Conservation (phyloP, 106 monocot species). For the Cymbidium sinense region DNA sequence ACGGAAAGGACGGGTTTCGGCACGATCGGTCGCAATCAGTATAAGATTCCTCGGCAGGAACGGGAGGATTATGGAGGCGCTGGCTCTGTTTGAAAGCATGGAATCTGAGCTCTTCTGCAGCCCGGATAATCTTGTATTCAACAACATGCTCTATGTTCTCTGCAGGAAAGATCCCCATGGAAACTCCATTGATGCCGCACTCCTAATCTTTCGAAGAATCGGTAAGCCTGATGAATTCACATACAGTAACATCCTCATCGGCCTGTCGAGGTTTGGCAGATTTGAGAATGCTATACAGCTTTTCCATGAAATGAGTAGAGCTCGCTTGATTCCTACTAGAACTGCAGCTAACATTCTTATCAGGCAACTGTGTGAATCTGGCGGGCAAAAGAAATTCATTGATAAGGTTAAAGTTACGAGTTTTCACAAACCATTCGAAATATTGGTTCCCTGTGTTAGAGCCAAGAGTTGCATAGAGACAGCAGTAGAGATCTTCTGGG, state of each 20-base stretch:
- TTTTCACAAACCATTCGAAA: conserved; percentile 28
- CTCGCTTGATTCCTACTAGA: conserved; percentile 28
- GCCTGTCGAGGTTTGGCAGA: conserved; percentile 27
- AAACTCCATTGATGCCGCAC: conserved; percentile 19
- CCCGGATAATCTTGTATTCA: conserved; percentile 35
- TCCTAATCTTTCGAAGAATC: conserved; percentile 21
- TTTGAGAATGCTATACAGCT: conserved; percentile 23
- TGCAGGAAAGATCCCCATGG: conserved; percentile 16
- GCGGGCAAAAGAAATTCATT: background rate
- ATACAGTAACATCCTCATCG: conserved; percentile 28
- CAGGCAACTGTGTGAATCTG: conserved; percentile 12
- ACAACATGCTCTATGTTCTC: conserved; percentile 36
- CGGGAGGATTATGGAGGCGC: conserved; percentile 27
- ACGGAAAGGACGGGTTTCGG: conserved; percentile 13
- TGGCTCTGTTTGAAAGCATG: conserved; percentile 26
- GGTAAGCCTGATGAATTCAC: conserved; percentile 23
- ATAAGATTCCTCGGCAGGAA: conserved; percentile 32
- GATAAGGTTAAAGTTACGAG: conserved; percentile 28
- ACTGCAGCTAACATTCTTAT: conserved; percentile 27
- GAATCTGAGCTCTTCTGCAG: conserved; percentile 19
- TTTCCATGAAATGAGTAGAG: conserved; percentile 23
- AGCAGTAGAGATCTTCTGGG: conserved; percentile 23
- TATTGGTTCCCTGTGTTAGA: conserved; percentile 25
- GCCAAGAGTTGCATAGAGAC: conserved; percentile 11
- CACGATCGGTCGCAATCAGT: conserved; percentile 16